These are phyloP conservation scores for Coemansia sp. DNA, from an alignment of 192 early-diverging fungal genomes.

Conservation along the genomic window DNA sequence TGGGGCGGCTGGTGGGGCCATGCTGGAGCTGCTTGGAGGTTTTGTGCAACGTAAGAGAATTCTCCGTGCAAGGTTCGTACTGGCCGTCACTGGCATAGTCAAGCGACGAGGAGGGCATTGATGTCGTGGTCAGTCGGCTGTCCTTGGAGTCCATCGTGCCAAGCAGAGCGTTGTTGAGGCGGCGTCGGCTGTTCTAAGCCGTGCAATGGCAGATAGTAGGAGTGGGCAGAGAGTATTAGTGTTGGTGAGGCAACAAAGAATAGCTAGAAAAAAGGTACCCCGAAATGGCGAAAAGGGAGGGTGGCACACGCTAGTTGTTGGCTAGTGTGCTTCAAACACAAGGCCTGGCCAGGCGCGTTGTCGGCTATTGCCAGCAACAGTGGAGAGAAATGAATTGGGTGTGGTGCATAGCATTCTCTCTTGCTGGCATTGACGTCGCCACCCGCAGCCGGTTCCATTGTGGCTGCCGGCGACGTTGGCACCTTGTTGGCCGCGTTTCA, in stretches of 20 bases:
- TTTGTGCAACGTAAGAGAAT: not conserved
- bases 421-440: not conserved
- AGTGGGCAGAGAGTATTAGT: not conserved
- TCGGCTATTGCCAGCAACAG: not conserved
- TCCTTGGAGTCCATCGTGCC: slow-evolving; percentile 1
- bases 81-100: slow-evolving; percentile 4
- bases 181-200: not conserved
- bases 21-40: slow-evolving; percentile 7
- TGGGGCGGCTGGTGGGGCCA: slow-evolving; percentile 14
- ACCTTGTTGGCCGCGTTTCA: not conserved
- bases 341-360: not conserved
- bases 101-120: slow-evolving; percentile 13
- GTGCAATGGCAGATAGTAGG: not conserved
- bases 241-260: not conserved
- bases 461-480: not conserved
- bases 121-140: slow-evolving; percentile 1
- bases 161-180: not conserved
- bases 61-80: not conserved
- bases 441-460: not conserved
- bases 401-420: not conserved
- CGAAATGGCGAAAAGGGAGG: too few relatives aligned
- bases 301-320: too few relatives aligned
- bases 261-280: not conserved
- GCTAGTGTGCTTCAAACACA: not conserved
- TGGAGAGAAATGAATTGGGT: not conserved